Evolutionary conservation across 1,139 yeast species (phyloP).

Genomic region (Zygosaccharomyces sapae): DNA sequence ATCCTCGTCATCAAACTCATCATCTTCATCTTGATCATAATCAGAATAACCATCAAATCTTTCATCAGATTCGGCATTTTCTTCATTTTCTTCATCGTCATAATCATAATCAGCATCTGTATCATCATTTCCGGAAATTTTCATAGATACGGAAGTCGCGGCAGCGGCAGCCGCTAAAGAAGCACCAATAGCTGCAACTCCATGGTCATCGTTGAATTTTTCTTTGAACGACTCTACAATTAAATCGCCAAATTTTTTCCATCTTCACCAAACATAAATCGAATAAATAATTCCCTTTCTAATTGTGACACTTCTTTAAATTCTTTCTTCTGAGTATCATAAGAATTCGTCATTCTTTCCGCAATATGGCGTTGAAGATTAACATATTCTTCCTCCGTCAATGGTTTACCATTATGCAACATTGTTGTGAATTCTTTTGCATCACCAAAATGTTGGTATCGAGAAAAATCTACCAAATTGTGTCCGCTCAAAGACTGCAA

Average conservation of each 20-base stretch:
- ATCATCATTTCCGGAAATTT: constrained; percentile 14
- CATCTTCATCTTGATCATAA: constrained; percentile 25
- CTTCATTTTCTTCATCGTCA: constrained; percentile 15
- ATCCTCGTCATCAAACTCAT: constrained; percentile 17
- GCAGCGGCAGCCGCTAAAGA: constrained; percentile 30
- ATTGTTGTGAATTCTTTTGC: constrained; percentile 30
- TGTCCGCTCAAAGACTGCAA: neutral
- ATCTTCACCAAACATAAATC: constrained; percentile 33
- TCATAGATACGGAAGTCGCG: constrained; percentile 18
- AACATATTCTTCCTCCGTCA: constrained; percentile 32
- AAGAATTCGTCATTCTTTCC: constrained; percentile 31
- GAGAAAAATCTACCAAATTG: constrained; percentile 4
- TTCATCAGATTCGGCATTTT: constrained; percentile 20
- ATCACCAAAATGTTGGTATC: constrained; percentile 19
- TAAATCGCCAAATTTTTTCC: constrained; percentile 26
- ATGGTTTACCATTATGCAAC: constrained; percentile 32
- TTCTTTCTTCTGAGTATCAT: constrained; percentile 26
- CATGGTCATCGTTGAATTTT: constrained; percentile 23
- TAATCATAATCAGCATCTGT: constrained; percentile 13
- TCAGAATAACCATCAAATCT: constrained; percentile 26
- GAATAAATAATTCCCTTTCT: constrained; percentile 30
- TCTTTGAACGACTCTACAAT: constrained; percentile 29
- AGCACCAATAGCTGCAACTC: constrained; percentile 23
- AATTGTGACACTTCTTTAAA: constrained; percentile 28
- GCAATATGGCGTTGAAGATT: constrained; percentile 33